Conservation (phyloP, 768 basidiomycete genomes). For the Tubosaeta sp. region DNA sequence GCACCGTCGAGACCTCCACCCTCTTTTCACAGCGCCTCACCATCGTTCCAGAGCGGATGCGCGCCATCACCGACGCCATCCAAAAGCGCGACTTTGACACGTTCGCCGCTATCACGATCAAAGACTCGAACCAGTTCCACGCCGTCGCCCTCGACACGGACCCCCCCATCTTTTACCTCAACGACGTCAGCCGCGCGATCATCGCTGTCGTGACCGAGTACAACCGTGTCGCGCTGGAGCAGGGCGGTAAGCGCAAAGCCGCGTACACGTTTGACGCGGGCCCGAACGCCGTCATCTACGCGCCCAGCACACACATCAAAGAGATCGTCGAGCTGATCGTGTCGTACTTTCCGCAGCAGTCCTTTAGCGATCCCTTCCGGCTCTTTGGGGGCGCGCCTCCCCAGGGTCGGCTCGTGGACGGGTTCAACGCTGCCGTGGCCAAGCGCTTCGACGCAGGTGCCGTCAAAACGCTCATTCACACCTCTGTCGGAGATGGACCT, state of each 20-base stretch:
- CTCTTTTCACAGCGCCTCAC: conserved; percentile 89
- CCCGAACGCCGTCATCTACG: conserved; percentile 97
- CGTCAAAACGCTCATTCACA: conserved; percentile 89
- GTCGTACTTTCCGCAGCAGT: conserved; percentile 81
- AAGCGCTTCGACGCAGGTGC: conserved; percentile 69
- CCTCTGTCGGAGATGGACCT: conserved; percentile 89
- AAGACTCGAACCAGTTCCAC: conserved; percentile 98
- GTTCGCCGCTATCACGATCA: conserved; percentile 93
- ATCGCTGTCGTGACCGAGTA: conserved; percentile 88
- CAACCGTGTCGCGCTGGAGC: conserved; percentile 71
- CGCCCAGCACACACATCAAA: conserved; percentile 68
- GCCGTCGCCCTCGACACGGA: conserved; percentile 95
- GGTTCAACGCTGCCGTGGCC: conserved; percentile 78
- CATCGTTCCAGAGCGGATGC: conserved; percentile 89
- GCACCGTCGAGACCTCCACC: conserved; percentile 87
- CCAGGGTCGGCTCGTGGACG: conserved; percentile 52
- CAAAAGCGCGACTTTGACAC: conserved; percentile 72
- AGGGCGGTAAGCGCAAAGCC: conserved; percentile 62
- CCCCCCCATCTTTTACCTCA: conserved; percentile 99
- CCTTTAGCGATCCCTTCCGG: conserved; percentile 73
- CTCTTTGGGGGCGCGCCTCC: conserved; percentile 47
- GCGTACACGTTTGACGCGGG: conserved; percentile 99
- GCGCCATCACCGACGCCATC: conserved; percentile 77
- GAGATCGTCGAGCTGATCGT: conserved; percentile 74
- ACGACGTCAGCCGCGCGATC: conserved; percentile 94